These are phyloP conservation scores for Aspergillus fumigatiaffinis DNA, from an alignment of 2,329 filamentous ascomycete genomes.

Conservation along the genomic window DNA sequence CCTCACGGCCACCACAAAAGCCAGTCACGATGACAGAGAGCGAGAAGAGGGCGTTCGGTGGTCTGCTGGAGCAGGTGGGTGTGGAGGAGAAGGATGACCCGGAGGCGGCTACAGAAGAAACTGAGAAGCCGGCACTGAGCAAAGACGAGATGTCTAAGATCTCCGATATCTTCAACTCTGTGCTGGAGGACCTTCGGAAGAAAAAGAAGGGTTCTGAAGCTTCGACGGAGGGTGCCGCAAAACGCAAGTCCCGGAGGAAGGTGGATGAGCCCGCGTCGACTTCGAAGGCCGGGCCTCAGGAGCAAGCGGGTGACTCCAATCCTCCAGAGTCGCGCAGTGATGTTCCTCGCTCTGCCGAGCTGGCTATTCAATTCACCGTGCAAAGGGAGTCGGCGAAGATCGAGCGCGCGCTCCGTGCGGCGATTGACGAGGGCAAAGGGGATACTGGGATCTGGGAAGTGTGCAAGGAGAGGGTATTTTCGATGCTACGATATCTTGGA, in stretches of 20 bases:
- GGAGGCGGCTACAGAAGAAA: background rate
- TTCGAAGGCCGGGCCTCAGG: background rate
- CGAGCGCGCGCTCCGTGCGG: conserved; percentile 25
- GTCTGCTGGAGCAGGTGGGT: conserved; percentile 17
- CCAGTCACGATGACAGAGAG: conserved; percentile 16
- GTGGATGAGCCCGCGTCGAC: background rate
- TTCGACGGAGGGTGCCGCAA: background rate
- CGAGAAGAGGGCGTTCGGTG: conserved; percentile 19
- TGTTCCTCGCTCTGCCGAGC: conserved; percentile 14
- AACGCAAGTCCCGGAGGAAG: background rate
- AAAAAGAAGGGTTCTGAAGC: background rate
- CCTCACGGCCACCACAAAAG: background rate
- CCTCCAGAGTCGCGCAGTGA: conserved; percentile 7
- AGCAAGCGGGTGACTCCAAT: conserved; percentile 2
- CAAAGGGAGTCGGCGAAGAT: conserved; percentile 30
- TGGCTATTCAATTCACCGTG: conserved; percentile 25
- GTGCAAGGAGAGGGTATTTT: conserved; percentile 39
- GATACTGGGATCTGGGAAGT: conserved; percentile 38
- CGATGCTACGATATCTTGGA: conserved; percentile 28
- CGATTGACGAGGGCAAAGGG: conserved; percentile 24
- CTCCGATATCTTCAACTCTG: conserved; percentile 22
- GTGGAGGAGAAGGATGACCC: background rate
- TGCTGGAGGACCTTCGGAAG: conserved; percentile 16
- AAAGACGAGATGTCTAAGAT: conserved; percentile 22
- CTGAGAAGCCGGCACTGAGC: conserved; percentile 5